Conservation (phyloP, 441 rosid species). For the Geranium incanum region DNA sequence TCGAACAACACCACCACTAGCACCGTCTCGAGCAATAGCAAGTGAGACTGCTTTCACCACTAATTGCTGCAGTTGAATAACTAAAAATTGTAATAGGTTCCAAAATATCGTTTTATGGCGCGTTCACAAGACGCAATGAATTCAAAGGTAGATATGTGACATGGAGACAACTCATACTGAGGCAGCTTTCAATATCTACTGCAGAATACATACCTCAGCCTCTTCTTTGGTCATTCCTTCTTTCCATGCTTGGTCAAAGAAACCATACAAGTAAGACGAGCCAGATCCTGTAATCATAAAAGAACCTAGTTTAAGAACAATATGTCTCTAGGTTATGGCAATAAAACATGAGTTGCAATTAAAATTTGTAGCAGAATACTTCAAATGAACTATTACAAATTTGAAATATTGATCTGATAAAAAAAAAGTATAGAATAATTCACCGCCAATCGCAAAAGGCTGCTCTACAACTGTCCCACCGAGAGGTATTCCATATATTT, state of each 20-base stretch:
- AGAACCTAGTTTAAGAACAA: neutral
- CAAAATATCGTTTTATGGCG: neutral
- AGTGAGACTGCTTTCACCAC: constrained; percentile 92
- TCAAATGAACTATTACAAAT: neutral
- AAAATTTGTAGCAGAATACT: neutral
- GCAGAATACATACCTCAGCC: constrained; percentile 58
- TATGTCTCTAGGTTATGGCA: neutral
- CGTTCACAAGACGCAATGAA: neutral
- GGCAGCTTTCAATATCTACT: too few species aligned
- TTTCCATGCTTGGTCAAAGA: constrained; percentile 95
- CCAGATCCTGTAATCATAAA: constrained; percentile 61
- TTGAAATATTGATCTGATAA: too few species aligned
- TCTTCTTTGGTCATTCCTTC: constrained; percentile 94
- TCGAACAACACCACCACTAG: constrained; percentile 95
- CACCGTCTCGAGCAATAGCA: constrained; percentile 95
- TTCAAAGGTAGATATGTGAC: neutral
- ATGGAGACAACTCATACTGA: too few species aligned
- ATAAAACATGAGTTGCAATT: neutral
- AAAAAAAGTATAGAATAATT: too few species aligned
- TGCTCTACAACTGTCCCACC: constrained; percentile 90
- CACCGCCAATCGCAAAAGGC: constrained; percentile 96
- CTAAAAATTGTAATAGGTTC: neutral
- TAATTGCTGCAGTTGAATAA: constrained; percentile 49
- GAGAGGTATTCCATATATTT: constrained; percentile 87
- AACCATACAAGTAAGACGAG: constrained; percentile 85